Evolutionary conservation across 805 yeast species (phyloP).

Genomic region (Cyberlindnera mycetangii): DNA sequence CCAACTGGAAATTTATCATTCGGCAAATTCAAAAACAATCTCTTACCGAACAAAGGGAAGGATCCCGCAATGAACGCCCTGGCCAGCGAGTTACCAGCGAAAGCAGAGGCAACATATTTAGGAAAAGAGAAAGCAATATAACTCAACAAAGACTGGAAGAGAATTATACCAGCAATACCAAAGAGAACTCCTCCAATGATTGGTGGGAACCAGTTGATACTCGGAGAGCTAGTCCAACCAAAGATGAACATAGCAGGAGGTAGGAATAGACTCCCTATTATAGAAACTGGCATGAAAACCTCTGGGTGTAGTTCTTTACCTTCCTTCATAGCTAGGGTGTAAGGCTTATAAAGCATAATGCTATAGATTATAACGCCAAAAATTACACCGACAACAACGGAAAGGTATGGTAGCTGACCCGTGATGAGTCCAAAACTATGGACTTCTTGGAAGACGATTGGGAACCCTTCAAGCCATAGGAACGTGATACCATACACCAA

Average conservation of each 20-base stretch:
- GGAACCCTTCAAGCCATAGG: constrained; percentile 61
- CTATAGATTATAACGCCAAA: constrained; percentile 35
- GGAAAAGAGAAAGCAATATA: constrained; percentile 60
- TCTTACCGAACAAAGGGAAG: constrained; percentile 65
- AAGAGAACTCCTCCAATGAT: constrained; percentile 41
- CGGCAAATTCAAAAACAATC: constrained; percentile 58
- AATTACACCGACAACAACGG: constrained; percentile 44
- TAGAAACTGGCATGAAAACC: constrained; percentile 39
- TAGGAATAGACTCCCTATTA: constrained; percentile 38
- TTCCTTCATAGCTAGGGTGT: constrained; percentile 27
- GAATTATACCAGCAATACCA: constrained; percentile 41
- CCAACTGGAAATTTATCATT: constrained; percentile 48
- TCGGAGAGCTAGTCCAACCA: constrained; percentile 46
- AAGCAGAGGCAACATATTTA: constrained; percentile 57
- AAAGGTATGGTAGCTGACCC: constrained; percentile 44
- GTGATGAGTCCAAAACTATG: constrained; percentile 47
- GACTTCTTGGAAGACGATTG: constrained; percentile 46
- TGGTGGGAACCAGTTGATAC: constrained; percentile 49
- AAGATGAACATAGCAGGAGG: constrained; percentile 45
- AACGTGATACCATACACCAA: constrained; percentile 51
- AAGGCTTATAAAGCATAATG: constrained; percentile 26
- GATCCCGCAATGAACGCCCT: constrained; percentile 64
- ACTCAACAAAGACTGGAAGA: constrained; percentile 57
- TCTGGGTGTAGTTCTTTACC: constrained; percentile 38
- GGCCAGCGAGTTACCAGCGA: constrained; percentile 66